Base-by-base conservation (phyloP, 2,329 filamentous ascomycete genomes). In the Coniochaeta sp. region DNA sequence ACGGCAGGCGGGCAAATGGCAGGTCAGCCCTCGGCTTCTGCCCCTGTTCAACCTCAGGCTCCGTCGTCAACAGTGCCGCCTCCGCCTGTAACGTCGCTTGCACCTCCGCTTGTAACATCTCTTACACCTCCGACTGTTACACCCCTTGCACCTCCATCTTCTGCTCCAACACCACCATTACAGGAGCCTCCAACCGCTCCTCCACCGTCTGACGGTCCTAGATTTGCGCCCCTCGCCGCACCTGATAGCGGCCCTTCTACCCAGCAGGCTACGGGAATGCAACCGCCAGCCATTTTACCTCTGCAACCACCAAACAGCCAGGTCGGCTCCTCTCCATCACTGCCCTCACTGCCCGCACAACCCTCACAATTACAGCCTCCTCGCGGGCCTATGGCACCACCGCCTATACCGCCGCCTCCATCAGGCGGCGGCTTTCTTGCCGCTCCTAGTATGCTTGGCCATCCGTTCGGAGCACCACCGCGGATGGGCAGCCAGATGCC, bases 391-490 rank as follows among this genome's bases (percentile, higher is more conserved):
- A 55, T 58, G 34, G 22, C 50, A 38, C 60, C 52, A 54, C 65
- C 66, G 5, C 61, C 64, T 12, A 62, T 65, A 6, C 66, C 64
- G 36, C 62, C 65, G 14, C 65, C 63, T 9, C 64, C 63, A 36
- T 59, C 60, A 17, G 6, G 63, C 24, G 59, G 60, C 17, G 64
- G 67, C 9, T 65, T 69, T 17, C 62, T 72, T 36, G 68, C 66
- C 3, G 65, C 66, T 2, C 67, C 68, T 14, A 62, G 68, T 17
- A 62, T 71, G 26, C 67, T 71, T 3, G 67, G 68, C 8, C 67
- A 67, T n/a, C 70, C 70, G 19, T 59, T 61, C 7, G 67, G 66
- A 16, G 52, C 64, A 2, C 61, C 64, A 17, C 59, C 66, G 11
- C 63, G 64, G 12, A 64, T 66, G 56, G 67, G 67, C 38, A 64